These are phyloP conservation scores for bread wheat (Triticum aestivum) DNA, from an alignment of 176 grass and related monocot species.

Conservation along the genomic window DNA sequence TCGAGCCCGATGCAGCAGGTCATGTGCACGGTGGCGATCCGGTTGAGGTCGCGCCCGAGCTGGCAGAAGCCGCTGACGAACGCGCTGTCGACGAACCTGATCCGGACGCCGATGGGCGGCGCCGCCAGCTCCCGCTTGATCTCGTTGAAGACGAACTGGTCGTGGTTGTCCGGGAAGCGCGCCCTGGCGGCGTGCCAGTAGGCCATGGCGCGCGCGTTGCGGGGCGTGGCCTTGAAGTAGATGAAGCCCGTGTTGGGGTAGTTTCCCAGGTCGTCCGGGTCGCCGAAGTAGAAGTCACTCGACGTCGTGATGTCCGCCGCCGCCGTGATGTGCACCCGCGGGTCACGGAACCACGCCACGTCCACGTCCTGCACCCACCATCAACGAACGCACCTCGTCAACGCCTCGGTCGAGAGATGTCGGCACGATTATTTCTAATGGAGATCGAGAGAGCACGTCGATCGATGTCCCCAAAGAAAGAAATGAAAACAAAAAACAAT, in stretches of 20 bases:
- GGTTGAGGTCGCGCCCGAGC: conserved; percentile 63
- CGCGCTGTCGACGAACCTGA: conserved; percentile 78
- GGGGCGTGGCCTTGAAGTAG: conserved; percentile 65
- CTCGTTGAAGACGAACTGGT: conserved; percentile 83
- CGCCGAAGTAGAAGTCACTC: conserved; percentile 83
- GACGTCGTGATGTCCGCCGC: conserved; percentile 71
- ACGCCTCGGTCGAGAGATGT: not conserved
- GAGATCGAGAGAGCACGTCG: not conserved
- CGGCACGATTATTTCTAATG: not conserved
- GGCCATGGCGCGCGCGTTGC: conserved; percentile 60
- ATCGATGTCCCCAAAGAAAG: not conserved
- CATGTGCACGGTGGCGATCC: conserved; percentile 70
- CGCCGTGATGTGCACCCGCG: conserved; percentile 62
- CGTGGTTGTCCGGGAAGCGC: conserved; percentile 53
- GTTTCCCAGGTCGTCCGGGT: conserved; percentile 69
- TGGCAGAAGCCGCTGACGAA: conserved; percentile 79
- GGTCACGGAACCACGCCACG: conserved; percentile 77
- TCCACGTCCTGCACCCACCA: conserved; percentile 50
- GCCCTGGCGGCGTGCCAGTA: conserved; percentile 71
- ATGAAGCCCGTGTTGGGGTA: conserved; percentile 89
- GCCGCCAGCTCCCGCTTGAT: conserved; percentile 67
- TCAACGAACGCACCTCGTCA: not conserved
- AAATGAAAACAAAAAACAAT: not conserved
- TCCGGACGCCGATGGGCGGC: conserved; percentile 43
- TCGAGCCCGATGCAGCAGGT: conserved; percentile 77